Base-by-base conservation (phyloP, 148 eudicot species). In the Diospyros lotus region DNA sequence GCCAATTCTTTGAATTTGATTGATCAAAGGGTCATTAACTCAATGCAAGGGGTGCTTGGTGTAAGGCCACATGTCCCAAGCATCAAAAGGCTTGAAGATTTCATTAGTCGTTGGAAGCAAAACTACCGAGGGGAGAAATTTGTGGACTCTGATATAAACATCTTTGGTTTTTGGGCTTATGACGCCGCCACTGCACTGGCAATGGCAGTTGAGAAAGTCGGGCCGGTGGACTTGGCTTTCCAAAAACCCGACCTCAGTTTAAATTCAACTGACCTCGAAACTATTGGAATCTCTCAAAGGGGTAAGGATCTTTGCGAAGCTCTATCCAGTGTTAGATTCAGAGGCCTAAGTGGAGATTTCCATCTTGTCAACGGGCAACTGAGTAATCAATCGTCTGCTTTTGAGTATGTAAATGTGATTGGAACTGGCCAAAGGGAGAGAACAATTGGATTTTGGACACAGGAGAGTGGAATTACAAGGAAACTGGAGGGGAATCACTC, bases 11-110 rank as follows among this genome's bases (percentile, higher is more conserved):
- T 86, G 54, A 69, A n/a, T 4, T 10, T 48, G 4, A 50, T 82
- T 54, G 75, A 80, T 56, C 74, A 52, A 11, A 17, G 46, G 1
- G 77, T 66, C 2, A 44, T 80, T 13, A 77, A 65, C 3, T 83
- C 82, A 17, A 86, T 86, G 88, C 80, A 80, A 69, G 88, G 88
- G 8, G 86, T 86, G 7, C 5, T 86, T 1, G 89, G 89, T 8
- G 4, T 48, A 48, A 48, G 8, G 52, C 52, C 52, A 4, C 8
- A 48, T 48, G 8, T 1, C 8, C 52, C 52, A 48, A 77, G 86
- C 80, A 65, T 77, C 2, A 12, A 68, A 39, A 64, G n/a, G 80
- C 72, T 74, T 48, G 43, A 56, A 43, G 44, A 58, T 8, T 83
- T 86, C 43, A 65, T 43, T 11, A 45, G 2, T 14, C 68, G 75